Conservation (phyloP, 75 land plant species). For the Selaginella tamariscina region DNA sequence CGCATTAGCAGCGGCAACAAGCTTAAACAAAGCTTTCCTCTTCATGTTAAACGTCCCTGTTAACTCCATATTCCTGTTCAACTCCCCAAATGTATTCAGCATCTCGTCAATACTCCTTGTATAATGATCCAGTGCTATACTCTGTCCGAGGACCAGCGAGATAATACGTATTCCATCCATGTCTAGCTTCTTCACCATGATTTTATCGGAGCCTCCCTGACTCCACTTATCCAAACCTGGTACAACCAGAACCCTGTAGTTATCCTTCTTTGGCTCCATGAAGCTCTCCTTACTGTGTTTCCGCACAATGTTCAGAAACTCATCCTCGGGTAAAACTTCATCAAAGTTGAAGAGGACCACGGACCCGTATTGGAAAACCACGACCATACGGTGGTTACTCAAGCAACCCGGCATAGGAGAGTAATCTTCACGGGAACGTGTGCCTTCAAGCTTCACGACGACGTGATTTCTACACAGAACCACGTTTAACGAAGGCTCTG, state of each 20-base stretch:
- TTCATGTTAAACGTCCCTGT: constrained; percentile 12
- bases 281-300: not conserved
- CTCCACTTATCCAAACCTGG: constrained; percentile 7
- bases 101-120: constrained; percentile 9
- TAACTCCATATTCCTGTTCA: not conserved
- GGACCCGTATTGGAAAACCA: constrained; percentile 6
- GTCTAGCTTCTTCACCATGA: constrained; percentile 12
- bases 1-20: constrained; percentile 3
- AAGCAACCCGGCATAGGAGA: not conserved
- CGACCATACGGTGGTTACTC: not conserved
- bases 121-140: constrained; percentile 11
- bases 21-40: not conserved
- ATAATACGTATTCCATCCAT: constrained; percentile 11
- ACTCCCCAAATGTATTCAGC: constrained; percentile 11
- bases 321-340: not conserved
- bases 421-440: not conserved
- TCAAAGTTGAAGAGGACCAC: constrained; percentile 6
- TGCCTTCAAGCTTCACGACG: not conserved
- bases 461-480: not conserved
- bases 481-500: not conserved
- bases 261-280: not conserved
- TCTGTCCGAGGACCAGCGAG: constrained; percentile 1
- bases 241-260: not conserved
- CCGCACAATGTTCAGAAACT: not conserved
- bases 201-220: constrained; percentile 12